These are phyloP conservation scores for Hypoxylon sp. DNA, from an alignment of 2,329 filamentous ascomycete genomes.

Conservation along the genomic window DNA sequence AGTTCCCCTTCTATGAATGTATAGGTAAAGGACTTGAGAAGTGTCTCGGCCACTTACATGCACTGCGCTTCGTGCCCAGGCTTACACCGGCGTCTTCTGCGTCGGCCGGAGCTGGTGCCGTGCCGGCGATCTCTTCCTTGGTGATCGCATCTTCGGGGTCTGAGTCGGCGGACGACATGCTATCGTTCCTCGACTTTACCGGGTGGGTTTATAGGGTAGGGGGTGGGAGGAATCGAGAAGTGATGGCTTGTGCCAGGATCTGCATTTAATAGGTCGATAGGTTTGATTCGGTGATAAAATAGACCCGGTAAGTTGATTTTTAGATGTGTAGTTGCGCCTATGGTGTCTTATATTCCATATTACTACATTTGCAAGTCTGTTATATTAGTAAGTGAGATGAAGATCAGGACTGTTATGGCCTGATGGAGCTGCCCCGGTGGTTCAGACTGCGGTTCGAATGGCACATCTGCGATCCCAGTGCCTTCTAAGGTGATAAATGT, in stretches of 20 bases:
- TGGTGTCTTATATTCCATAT: background rate
- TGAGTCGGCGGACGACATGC: conserved; percentile 47
- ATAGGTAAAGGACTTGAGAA: background rate
- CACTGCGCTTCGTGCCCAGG: conserved; percentile 55
- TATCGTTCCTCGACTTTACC: conserved; percentile 1
- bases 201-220: background rate
- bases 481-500: background rate
- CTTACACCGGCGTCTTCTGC: conserved; percentile 40
- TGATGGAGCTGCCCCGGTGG: background rate
- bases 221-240: background rate
- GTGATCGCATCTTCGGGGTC: conserved; percentile 59
- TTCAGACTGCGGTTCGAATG: background rate
- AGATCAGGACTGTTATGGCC: background rate
- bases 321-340: background rate
- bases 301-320: conserved; percentile 28
- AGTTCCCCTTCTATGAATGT: background rate
- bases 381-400: conserved; percentile 8
- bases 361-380: conserved; percentile 12
- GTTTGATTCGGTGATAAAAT: conserved; percentile 40
- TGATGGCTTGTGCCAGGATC: background rate
- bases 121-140: conserved; percentile 58
- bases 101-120: conserved; percentile 51
- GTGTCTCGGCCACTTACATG: conserved; percentile 56
- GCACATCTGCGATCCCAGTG: background rate
- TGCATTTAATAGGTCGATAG: conserved; percentile 20